Conservation (phyloP, 1,284 basidiomycete species). For the Butyriboletus appendiculatus region DNA sequence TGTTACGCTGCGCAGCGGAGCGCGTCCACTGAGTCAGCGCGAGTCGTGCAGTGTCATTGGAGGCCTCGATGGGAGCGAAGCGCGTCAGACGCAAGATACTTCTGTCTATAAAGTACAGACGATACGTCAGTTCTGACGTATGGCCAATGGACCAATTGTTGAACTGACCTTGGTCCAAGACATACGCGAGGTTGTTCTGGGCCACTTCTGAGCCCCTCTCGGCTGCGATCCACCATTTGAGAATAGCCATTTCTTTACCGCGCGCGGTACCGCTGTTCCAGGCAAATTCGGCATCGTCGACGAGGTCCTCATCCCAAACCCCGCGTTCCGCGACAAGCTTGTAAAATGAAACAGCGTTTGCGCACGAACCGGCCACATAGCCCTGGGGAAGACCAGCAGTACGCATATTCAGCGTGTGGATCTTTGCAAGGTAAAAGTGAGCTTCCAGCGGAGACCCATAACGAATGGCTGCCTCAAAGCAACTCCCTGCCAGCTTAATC, state of each 20-base stretch:
- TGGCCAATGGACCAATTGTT: neutral
- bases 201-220: constrained; percentile 92
- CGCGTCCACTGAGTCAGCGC: constrained; percentile 94
- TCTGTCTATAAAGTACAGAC: constrained; percentile 54
- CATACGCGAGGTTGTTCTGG: constrained; percentile 94
- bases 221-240: constrained; percentile 93
- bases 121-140: neutral
- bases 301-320: constrained; percentile 83
- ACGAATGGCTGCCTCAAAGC: constrained; percentile 82
- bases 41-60: constrained; percentile 77
- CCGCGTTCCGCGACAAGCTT: constrained; percentile 90
- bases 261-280: constrained; percentile 75
- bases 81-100: constrained; percentile 69
- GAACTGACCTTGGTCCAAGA: constrained; percentile 82
- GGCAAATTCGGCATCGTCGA: constrained; percentile 78
- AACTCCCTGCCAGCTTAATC: constrained; percentile 58
- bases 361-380: constrained; percentile 68
- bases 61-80: constrained; percentile 66
- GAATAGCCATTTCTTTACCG: constrained; percentile 71
- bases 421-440: constrained; percentile 86
- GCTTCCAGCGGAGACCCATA: constrained; percentile 90
- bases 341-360: constrained; percentile 86
- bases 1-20: constrained; percentile 90
- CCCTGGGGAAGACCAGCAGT: constrained; percentile 42
- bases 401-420: constrained; percentile 64